Base-by-base conservation (phyloP, 2,329 filamentous ascomycete species). In the Paecilomyces sp. region DNA sequence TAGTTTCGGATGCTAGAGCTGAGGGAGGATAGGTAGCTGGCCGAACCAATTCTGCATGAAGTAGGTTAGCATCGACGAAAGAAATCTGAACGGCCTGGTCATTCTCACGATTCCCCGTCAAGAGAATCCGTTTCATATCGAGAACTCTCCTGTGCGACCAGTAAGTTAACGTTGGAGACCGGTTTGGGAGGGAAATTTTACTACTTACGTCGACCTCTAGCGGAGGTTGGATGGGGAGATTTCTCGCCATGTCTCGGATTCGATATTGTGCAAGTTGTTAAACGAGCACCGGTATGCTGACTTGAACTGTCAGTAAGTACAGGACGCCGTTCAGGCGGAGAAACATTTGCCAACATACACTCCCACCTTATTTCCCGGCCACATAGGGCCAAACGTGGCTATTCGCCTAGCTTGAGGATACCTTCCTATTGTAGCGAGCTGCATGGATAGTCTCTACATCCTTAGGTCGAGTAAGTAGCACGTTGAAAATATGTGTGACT, bases 1-100 rank as follows among this genome's bases (percentile, higher is more conserved):
- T 62, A 62, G 18, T 62, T 57, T 25, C 53, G 41, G 24, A 60
- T 56, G 50, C 60, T 62, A 9, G 60, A 62, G 8, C 54, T 53
- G 30, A 62, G 47, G 15, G 60, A 58, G 25, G 58, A 56, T 31
- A 56, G 25, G 30, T 60, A 62, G 34, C 60, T 62, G 8, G 55
- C 25, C 5, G 60, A 60, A 12, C 59, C 58, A 30, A 30, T 33
- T 9, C 60, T 61, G 13, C 11, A 41, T 41, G 13, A 15, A 41
- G 13, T 41, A 13, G 5, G n/a, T 41, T 41, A 41, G 36, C 15
- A 41, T 41, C 3, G 25, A 2, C 2, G 25, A 41, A 41, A 18
- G 1, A 41, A n/a, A 41, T 3, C 34, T 41, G 2, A 15, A 1
- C 5, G 13, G 36, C n/a, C n/a, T 51, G 28, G 28, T 50, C 31